Conservation (phyloP, 2,329 filamentous ascomycete species). For the Trichophyton equinum region DNA sequence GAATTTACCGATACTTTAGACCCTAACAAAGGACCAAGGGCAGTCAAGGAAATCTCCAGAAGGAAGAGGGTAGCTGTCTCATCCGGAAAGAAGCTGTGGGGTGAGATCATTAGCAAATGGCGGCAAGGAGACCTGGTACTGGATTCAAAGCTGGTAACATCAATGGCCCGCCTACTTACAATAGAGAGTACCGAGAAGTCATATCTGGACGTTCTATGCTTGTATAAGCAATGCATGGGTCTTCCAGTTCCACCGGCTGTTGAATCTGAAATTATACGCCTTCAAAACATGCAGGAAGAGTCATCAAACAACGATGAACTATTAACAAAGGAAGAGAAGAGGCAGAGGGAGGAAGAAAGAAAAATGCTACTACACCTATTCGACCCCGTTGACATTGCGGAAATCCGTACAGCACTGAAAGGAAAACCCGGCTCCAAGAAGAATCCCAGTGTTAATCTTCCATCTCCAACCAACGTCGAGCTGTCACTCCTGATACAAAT, state of each 20-base stretch:
- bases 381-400: constrained; percentile 20
- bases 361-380: constrained; percentile 19
- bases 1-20: constrained; percentile 13
- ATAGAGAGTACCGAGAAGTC: constrained; percentile 49
- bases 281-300: constrained; percentile 13
- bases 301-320: background rate
- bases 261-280: constrained; percentile 1
- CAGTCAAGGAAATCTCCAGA: constrained; percentile 14
- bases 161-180: constrained; percentile 70
- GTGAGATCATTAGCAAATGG: constrained; percentile 68
- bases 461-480: constrained; percentile 40
- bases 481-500: constrained; percentile 59
- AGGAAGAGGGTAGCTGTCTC: constrained; percentile 37
- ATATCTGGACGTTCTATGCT: constrained; percentile 57
- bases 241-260: constrained; percentile 38
- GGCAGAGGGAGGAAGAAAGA: constrained; percentile 16
- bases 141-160: constrained; percentile 65
- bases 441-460: constrained; percentile 22
- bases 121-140: constrained; percentile 54
- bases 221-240: constrained; percentile 72
- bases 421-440: background rate
- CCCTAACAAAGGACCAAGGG: constrained; percentile 19
- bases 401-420: constrained; percentile 3
- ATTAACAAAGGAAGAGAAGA: constrained; percentile 17
- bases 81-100: constrained; percentile 66